Base-by-base conservation (phyloP, 352 stramenopile species). In the Globisporangium barbulae region DNA sequence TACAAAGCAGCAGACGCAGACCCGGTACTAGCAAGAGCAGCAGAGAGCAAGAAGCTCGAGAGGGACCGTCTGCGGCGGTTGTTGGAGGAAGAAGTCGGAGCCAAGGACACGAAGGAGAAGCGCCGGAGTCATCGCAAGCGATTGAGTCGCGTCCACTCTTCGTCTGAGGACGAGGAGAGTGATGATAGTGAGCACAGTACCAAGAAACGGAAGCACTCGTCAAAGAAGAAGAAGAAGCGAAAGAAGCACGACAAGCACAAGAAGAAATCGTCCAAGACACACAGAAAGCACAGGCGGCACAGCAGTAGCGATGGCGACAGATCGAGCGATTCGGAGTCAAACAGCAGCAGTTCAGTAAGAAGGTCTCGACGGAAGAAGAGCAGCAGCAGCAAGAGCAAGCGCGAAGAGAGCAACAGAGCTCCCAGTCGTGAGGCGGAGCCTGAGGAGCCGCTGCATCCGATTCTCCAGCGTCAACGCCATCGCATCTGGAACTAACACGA, bases 401-500 rank as follows among this genome's bases (percentile, higher is more conserved):
- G 35, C n/a, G 41, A 17, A 13, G 41, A 12, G 28, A 41, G 55
- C 30, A 52, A 41, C 19, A 39, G 6, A 37, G 30, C 28, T 63
- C 33, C 25, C 21, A 59, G 33, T 67, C 45, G 39, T 22, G 30
- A 37, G 35, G 5, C 21, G 31, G 48, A 35, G 45, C 59, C n/a
- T 22, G 4, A 33, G n/a, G 47, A 53, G 2, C 9, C 52, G 6
- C 48, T 19, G 12, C 47, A 58, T 47, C 37, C 72, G 15, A 82
- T 82, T 50, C 45, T 82, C 17, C 28, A 54, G 10, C 66, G 72
- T 3, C 64, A 72, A 9, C 73, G 71, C 25, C 74, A 82, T 52
- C 72, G 69, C 22, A 67, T 82, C 50, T 82, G 74, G 72, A 79
- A 78, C 31, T 81, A 62, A 64, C 6, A 41, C 9, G 35, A 19